phyloP scores from a whole-genome alignment of 176 grass and related monocot species.

The Lolium rigidum region DNA sequence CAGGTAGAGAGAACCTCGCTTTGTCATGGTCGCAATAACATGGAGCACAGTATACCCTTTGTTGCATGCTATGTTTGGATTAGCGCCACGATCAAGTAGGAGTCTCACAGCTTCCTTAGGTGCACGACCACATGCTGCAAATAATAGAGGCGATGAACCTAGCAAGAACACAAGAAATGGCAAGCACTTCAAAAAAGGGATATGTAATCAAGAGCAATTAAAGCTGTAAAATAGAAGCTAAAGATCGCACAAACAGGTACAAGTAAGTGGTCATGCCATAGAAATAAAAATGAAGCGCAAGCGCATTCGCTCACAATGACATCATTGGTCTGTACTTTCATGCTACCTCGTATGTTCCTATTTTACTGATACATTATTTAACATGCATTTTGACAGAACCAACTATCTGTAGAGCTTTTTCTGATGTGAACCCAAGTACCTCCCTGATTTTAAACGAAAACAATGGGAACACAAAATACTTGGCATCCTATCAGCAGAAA shows the following conservation, averaged over 20 bases:
- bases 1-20: constrained; percentile 21
- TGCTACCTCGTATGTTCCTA: neutral
- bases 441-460: neutral
- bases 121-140: constrained; percentile 5
- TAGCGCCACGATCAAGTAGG: constrained; percentile 10
- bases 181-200: neutral
- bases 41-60: constrained; percentile 18
- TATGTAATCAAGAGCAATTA: neutral
- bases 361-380: neutral
- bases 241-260: neutral
- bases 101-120: neutral
- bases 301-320: neutral
- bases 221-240: neutral
- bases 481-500: neutral
- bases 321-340: neutral
- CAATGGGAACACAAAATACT: neutral
- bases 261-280: neutral
- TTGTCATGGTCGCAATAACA: neutral
- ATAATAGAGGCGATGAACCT: constrained; percentile 2
- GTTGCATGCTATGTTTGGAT: neutral
- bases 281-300: neutral
- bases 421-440: neutral
- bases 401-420: neutral
- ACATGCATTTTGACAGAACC: neutral
- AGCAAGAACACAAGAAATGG: neutral